Base-by-base conservation (phyloP, 1,284 basidiomycete species). In the Ceratobasidium papillatum region DNA sequence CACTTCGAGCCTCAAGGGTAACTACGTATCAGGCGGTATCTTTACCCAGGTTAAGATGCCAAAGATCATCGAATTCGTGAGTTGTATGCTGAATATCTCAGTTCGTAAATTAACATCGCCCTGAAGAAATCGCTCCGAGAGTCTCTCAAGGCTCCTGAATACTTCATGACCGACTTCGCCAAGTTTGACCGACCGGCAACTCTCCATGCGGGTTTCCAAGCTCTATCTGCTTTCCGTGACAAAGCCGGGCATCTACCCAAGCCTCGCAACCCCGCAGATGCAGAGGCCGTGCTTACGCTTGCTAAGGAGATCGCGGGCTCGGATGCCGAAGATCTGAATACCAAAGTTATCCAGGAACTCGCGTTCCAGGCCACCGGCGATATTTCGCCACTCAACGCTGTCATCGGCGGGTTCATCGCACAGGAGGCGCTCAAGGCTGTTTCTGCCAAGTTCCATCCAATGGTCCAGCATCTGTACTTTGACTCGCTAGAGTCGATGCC, bases 11-110 rank as follows among this genome's bases (percentile, higher is more conserved):
- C 81, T 96, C 22, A 69, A 58, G 52, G 87, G 91, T 66, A 87
- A 90, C 61, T 99, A 99, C 85, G 90, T 91, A 80, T 84, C 89
- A 38, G 98, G 96, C 38, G 98, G 98, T 64, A 93, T 97, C 78
- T 99, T 99, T 82, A 96, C 94, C 19, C 98, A 99, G 84, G 95
- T 99, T 80, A 99, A 99, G 86, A 96, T 98, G 95, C 98, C 98
- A 27, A 98, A 98, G 85, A 88, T 95, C 76, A 86, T 99, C 73
- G 89, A 94, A 82, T 98, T 98, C 80, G 95, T 97, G 79, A 80
- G 93, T 86, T 27, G 17, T 61, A 41, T 61, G 38, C 32, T 11
- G 30, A 8, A 25, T 41, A 41, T 32, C 54, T 27, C 12, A 17
- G 32, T 36, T 27, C 8, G 30, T 27, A 36, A 19, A 38, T 62